Conservation (phyloP, 2,329 filamentous ascomycete species). For the Fusarium tanahbumbuense region DNA sequence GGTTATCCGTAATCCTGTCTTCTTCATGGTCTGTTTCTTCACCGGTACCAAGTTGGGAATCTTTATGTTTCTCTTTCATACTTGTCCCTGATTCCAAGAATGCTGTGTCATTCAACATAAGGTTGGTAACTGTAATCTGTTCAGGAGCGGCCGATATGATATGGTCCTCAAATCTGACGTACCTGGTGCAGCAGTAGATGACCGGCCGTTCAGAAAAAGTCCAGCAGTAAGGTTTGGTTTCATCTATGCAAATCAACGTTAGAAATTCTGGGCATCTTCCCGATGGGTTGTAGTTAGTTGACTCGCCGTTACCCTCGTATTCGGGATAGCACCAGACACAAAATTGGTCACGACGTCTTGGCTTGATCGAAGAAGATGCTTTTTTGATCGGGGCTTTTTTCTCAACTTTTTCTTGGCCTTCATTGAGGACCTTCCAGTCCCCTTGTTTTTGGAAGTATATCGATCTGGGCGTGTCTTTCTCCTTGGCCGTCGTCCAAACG, state of each 20-base stretch:
- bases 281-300: not conserved
- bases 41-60: not conserved
- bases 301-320: constrained; percentile 50
- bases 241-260: constrained; percentile 42
- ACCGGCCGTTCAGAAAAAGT: constrained; percentile 51
- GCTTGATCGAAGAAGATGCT: constrained; percentile 50
- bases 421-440: constrained; percentile 3
- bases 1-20: not conserved
- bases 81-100: constrained; percentile 49
- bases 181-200: constrained; percentile 37
- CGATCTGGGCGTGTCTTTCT: constrained; percentile 67
- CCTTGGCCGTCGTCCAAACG: constrained; percentile 63
- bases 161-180: not conserved
- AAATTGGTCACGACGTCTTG: constrained; percentile 68
- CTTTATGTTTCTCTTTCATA: constrained; percentile 24
- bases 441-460: constrained; percentile 59
- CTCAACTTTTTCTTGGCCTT: constrained; percentile 8
- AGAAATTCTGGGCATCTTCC: not conserved
- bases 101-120: constrained; percentile 64
- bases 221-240: constrained; percentile 51
- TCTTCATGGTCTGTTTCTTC: not conserved
- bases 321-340: constrained; percentile 63
- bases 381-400: constrained; percentile 30
- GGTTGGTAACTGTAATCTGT: constrained; percentile 56
- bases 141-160: not conserved